Conservation (phyloP, 139 green algal genomes). For the Volvox africanus region DNA sequence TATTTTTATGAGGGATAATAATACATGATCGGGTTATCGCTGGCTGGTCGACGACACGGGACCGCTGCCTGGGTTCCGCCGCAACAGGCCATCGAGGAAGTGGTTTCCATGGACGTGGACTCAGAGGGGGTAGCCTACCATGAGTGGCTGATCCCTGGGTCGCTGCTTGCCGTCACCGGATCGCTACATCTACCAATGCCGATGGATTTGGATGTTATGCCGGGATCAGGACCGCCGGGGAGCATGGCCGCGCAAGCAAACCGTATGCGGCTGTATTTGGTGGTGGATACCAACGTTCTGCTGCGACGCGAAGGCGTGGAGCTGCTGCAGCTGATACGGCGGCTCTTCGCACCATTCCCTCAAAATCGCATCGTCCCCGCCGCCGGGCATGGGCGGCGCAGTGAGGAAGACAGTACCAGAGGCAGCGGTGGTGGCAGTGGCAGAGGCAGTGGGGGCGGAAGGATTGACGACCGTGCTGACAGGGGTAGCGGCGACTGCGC, state of each 20-base stretch:
- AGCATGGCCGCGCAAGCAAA: too few relatives aligned
- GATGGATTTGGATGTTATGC: slow-evolving; percentile 1
- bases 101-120: slow-evolving; percentile 25
- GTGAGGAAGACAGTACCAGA: background rate
- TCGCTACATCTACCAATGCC: slow-evolving; percentile 21
- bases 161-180: background rate
- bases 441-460: background rate
- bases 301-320: background rate
- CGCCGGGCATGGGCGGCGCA: background rate
- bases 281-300: slow-evolving; percentile 41
- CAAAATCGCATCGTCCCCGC: too few relatives aligned
- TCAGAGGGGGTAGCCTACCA: background rate
- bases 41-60: background rate
- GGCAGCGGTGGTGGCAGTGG: background rate
- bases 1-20: too few relatives aligned
- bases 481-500: background rate
- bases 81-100: background rate
- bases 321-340: background rate
- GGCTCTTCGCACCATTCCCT: background rate
- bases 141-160: background rate
- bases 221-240: too few relatives aligned
- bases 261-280: slow-evolving; percentile 17
- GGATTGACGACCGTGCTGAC: background rate
- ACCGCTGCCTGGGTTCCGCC: background rate
- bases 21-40: too few relatives aligned